Evolutionary conservation across 2,329 filamentous ascomycete species (phyloP).

Genomic region (Colletotrichum euphorbiae): DNA sequence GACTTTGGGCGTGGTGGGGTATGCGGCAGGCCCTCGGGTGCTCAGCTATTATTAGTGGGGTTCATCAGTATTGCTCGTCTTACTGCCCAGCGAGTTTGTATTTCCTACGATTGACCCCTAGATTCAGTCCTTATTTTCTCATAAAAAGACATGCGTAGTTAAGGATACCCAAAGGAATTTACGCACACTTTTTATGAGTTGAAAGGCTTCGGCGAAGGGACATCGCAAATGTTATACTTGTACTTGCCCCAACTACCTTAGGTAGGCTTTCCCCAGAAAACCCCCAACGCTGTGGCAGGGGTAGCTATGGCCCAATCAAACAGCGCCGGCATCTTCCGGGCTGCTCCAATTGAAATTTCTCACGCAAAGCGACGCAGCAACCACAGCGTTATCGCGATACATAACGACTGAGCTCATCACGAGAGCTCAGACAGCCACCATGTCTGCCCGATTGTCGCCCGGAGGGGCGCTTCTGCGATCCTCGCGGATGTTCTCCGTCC

Average conservation of each 20-base stretch:
- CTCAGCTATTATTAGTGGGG: not conserved
- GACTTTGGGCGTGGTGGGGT: conserved; percentile 5
- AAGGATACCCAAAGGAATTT: too few species aligned
- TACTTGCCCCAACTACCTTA: too few species aligned
- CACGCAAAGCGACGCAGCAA: conserved; percentile 12
- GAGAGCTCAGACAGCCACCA: conserved; percentile 41
- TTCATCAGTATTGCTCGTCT: too few species aligned
- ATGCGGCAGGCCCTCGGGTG: not conserved
- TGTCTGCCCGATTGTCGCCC: conserved; percentile 60
- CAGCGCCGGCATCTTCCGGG: conserved; percentile 26
- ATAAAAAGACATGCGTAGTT: too few species aligned
- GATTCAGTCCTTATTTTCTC: too few species aligned
- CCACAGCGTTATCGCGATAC: conserved; percentile 1
- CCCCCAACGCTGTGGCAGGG: conserved; percentile 23
- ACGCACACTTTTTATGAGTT: too few species aligned
- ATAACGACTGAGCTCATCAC: conserved; percentile 27
- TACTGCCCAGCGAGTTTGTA: too few species aligned
- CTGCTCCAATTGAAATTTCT: conserved; percentile 40
- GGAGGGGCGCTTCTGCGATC: conserved; percentile 80
- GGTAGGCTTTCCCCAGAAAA: not conserved
- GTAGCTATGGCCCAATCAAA: conserved; percentile 35
- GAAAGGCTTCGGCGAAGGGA: too few species aligned
- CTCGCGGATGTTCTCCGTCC: conserved; percentile 91
- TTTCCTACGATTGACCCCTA: too few species aligned
- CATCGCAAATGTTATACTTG: too few species aligned